phyloP scores from a whole-genome alignment of 2,329 filamentous ascomycete genomes.

The Diaporthe helianthi region DNA sequence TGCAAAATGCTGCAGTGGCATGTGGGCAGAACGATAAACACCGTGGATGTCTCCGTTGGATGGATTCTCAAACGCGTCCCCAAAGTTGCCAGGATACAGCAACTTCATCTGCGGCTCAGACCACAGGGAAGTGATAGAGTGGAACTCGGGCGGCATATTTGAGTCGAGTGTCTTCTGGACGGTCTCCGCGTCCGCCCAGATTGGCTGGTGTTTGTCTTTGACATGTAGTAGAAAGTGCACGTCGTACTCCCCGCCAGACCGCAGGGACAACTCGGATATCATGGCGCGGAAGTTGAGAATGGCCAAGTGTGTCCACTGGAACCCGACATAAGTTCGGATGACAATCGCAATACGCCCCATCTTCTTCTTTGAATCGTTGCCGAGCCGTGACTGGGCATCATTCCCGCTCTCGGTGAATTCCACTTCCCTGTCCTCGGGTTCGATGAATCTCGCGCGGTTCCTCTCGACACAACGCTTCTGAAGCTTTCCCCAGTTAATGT shows the following conservation, averaged over 20 bases:
- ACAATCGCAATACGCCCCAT: constrained; percentile 74
- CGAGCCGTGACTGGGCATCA: constrained; percentile 20
- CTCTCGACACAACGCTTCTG: constrained; percentile 61
- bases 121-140: constrained; percentile 82
- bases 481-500: constrained; percentile 61
- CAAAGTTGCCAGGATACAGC: constrained; percentile 76
- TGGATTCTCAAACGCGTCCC: constrained; percentile 68
- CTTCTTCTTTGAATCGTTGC: constrained; percentile 43
- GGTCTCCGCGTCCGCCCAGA: constrained; percentile 80
- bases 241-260: constrained; percentile 81
- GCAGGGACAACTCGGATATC: constrained; percentile 77
- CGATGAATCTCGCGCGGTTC: constrained; percentile 70
- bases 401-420: constrained; percentile 35
- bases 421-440: constrained; percentile 43
- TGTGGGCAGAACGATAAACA: constrained; percentile 71
- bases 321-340: constrained; percentile 81
- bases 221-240: constrained; percentile 88
- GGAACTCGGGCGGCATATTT: constrained; percentile 77
- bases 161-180: constrained; percentile 74
- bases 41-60: constrained; percentile 67
- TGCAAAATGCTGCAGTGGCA: constrained; percentile 70
- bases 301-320: constrained; percentile 78
- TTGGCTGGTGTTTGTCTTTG: constrained; percentile 77
- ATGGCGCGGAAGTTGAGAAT: constrained; percentile 83
- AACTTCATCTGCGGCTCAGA: constrained; percentile 84